A percentile compares a stretch with the other conserved stretches of the same genome.
phyloP scores from a whole-genome alignment of 2,329 filamentous ascomycete genomes.

The Epichloe bromicola region DNA sequence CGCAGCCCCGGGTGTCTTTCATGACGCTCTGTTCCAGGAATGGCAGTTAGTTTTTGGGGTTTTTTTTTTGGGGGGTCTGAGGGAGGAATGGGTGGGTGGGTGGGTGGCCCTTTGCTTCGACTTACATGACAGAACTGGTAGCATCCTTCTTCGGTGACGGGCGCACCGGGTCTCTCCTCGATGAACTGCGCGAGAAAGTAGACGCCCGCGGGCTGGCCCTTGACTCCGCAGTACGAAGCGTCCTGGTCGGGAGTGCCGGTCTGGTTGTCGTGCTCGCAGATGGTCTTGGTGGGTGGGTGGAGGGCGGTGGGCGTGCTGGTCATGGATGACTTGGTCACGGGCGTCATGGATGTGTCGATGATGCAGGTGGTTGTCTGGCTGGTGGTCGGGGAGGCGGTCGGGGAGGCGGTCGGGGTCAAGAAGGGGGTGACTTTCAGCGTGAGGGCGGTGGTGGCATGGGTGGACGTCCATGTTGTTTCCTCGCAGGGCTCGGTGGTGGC shows the following conservation, averaged over 20 bases:
- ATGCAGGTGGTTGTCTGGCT: slow-evolving; percentile 8
- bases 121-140: slow-evolving; percentile 28
- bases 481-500: slow-evolving; percentile 2
- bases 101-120: neutral
- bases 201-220: slow-evolving; percentile 20
- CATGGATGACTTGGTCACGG: slow-evolving; percentile 15
- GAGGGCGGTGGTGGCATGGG: neutral
- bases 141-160: slow-evolving; percentile 27
- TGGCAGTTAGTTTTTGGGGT: neutral
- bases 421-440: neutral
- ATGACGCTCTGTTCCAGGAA: slow-evolving; percentile 15
- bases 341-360: slow-evolving; percentile 22
- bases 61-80: too few species aligned
- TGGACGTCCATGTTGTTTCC: neutral
- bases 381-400: neutral
- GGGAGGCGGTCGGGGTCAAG: neutral
- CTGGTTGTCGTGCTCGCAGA: slow-evolving; percentile 16
- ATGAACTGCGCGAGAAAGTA: slow-evolving; percentile 27
- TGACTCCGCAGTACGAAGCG: slow-evolving; percentile 25
- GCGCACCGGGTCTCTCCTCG: slow-evolving; percentile 19
- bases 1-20: slow-evolving; percentile 19
- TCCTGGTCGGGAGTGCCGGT: slow-evolving; percentile 18
- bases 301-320: slow-evolving; percentile 14
- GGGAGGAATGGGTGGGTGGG: too few species aligned
- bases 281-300: slow-evolving; percentile 17